Percentiles rank a stretch among this genome's conserved stretches.
Conservation (phyloP, 2,329 filamentous ascomycete species). For the Dactylellina cionopaga region DNA sequence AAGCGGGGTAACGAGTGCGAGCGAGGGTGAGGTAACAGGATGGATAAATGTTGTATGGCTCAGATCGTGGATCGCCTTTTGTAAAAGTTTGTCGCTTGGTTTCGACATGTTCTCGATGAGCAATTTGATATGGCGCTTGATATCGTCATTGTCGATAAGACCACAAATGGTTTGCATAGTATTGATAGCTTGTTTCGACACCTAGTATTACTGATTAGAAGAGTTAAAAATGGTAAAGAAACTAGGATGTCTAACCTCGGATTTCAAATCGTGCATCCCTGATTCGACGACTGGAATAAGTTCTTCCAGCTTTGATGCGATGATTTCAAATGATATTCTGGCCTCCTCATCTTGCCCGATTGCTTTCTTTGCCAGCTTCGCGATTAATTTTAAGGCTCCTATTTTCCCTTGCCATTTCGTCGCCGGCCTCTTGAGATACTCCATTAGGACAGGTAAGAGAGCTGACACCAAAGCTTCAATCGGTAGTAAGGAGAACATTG, state of each 20-base stretch:
- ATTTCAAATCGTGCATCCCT: constrained; percentile 96
- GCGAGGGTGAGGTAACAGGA: constrained; percentile 91
- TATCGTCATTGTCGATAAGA: constrained; percentile 95
- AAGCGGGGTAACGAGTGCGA: constrained; percentile 92
- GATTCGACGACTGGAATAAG: constrained; percentile 90
- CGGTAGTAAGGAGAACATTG: constrained; percentile 80
- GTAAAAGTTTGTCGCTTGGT: constrained; percentile 84
- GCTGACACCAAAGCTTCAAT: constrained; percentile 85
- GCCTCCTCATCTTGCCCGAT: constrained; percentile 65
- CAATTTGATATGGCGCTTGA: constrained; percentile 88
- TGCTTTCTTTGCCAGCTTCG: constrained; percentile 94
- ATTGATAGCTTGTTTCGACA: constrained; percentile 83
- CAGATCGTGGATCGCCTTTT: constrained; percentile 95
- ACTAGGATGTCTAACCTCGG: constrained; percentile 70
- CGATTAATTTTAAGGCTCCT: constrained; percentile 82
- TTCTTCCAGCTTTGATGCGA: constrained; percentile 58
- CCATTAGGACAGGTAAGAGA: constrained; percentile 77
- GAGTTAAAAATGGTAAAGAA: neutral
- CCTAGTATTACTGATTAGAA: constrained; percentile 58
- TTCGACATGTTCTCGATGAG: constrained; percentile 95
- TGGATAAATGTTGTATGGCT: constrained; percentile 99
- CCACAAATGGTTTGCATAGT: constrained; percentile 91
- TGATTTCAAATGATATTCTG: constrained; percentile 72
- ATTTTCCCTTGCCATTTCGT: constrained; percentile 98
- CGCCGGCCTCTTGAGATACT: constrained; percentile 82